These are phyloP conservation scores for Thalassiosira mediterranea DNA, from an alignment of 352 stramenopile species.

Conservation along the genomic window DNA sequence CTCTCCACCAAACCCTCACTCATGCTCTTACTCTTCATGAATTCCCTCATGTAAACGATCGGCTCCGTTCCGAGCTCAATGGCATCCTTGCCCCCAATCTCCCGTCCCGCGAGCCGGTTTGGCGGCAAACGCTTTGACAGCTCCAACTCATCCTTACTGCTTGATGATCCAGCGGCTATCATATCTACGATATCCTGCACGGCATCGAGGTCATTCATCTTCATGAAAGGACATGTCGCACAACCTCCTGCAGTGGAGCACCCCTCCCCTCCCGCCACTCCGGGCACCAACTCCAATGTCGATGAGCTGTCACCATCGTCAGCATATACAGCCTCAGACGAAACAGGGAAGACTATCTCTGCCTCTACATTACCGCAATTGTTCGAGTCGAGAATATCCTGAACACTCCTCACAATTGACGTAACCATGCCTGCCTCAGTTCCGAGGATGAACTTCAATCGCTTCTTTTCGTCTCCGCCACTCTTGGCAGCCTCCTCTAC, in stretches of 20 bases:
- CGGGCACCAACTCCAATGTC: slow-evolving; percentile 85
- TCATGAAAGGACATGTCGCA: slow-evolving; percentile 98
- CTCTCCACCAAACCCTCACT: slow-evolving; percentile 88
- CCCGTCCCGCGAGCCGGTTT: slow-evolving; percentile 91
- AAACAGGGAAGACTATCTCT: slow-evolving; percentile 97
- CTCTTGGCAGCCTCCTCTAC: slow-evolving; percentile 80
- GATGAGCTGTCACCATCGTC: slow-evolving; percentile 72
- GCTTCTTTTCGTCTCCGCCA: slow-evolving; percentile 67
- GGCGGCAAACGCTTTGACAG: slow-evolving; percentile 77
- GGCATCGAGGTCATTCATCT: slow-evolving; percentile 98
- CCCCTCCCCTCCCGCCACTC: slow-evolving; percentile 91
- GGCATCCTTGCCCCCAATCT: slow-evolving; percentile 89
- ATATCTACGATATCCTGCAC: slow-evolving; percentile 90
- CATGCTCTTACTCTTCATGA: slow-evolving; percentile 91
- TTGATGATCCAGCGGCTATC: slow-evolving; percentile 51
- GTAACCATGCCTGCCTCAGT: slow-evolving; percentile 98
- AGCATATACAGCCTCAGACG: slow-evolving; percentile 89
- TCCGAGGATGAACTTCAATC: slow-evolving; percentile 93
- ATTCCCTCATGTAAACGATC: slow-evolving; percentile 96
- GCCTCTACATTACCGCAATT: slow-evolving; percentile 78
- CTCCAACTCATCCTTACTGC: slow-evolving; percentile 59
- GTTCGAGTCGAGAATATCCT: slow-evolving; percentile 80
- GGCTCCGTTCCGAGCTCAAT: slow-evolving; percentile 91
- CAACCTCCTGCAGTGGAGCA: slow-evolving; percentile 96
- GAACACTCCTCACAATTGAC: slow-evolving; percentile 94